Base-by-base conservation (phyloP, 306 rosid genomes). In the Hylodesmum podocarpum region DNA sequence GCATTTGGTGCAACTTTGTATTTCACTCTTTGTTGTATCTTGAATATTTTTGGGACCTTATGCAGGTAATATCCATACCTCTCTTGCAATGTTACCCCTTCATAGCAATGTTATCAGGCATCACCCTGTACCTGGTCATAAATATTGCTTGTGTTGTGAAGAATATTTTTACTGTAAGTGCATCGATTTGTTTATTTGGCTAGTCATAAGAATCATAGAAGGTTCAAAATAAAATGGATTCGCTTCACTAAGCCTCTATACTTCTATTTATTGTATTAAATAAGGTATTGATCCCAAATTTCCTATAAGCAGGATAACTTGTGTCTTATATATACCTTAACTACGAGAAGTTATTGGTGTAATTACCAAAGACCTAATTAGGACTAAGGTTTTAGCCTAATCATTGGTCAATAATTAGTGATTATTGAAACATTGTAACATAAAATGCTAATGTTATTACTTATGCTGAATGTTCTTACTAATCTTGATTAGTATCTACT, bases 71-170 rank as follows among this genome's bases (percentile, higher is more conserved):
- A 69, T 58, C 86, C 8, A 88, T 92, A 69, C 97, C 96, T 6
- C 64, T 90, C 70, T 63, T 92, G 87, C 81, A 91, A 81, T 76
- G 80, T 75, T 87, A 79, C 73, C 92, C 97, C 8, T 83, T 71
- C 59, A 80, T 89, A 43, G 82, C 91, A 73, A 36, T 57, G 74
- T 65, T 92, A 28, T 79, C 92, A 0, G 96, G 96, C 53, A 10
- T 82, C 66, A 9, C 79, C 40, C 80, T 92, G 34, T 54, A 71
- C 58, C 14, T 81, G 18, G 46, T 80, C 24, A 63, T 88, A 83
- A 86, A 63, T 70, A 3, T 46, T 67, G 90, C 90, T 47, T 81
- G 89, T 1, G 13, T 89, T 80, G 21, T 81, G 19, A 90, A 86
- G 85, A 86, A 69, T 78, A 57, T 85, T 55, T 22, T 82, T 3